Percentiles rank a stretch among this genome's conserved stretches.
phyloP scores from a whole-genome alignment of 2,329 filamentous ascomycete species.

The Ascochyta pisi region DNA sequence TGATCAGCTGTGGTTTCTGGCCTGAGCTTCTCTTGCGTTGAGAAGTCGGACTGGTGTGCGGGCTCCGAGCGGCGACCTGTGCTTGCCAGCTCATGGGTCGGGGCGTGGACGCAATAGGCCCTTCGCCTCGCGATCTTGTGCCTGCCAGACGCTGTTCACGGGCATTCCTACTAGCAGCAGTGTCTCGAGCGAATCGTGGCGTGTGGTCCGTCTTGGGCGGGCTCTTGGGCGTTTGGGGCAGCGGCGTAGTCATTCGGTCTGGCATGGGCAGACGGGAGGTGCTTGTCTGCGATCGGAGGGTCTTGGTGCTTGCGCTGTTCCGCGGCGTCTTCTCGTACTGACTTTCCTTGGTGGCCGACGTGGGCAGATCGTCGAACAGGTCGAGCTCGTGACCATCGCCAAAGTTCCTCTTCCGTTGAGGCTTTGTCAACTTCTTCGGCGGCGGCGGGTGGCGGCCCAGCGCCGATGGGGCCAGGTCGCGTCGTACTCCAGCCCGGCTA shows the following conservation, averaged over 20 bases:
- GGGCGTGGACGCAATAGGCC: slow-evolving; percentile 54
- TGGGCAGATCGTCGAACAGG: slow-evolving; percentile 92
- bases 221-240: slow-evolving; percentile 63
- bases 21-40: slow-evolving; percentile 58
- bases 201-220: slow-evolving; percentile 59
- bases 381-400: slow-evolving; percentile 94
- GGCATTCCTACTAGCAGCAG: slow-evolving; percentile 69
- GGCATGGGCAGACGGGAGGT: slow-evolving; percentile 51
- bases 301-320: slow-evolving; percentile 71
- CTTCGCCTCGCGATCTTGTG: slow-evolving; percentile 53
- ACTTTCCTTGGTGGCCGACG: slow-evolving; percentile 80
- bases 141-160: slow-evolving; percentile 65
- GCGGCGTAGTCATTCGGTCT: slow-evolving; percentile 55
- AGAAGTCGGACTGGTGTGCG: slow-evolving; percentile 58
- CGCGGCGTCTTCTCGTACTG: slow-evolving; percentile 82
- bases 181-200: slow-evolving; percentile 71
- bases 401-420: slow-evolving; percentile 59
- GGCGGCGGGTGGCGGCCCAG: slow-evolving; percentile 60
- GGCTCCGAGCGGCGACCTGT: slow-evolving; percentile 59
- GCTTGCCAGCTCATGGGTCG: slow-evolving; percentile 67
- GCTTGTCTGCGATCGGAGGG: slow-evolving; percentile 60
- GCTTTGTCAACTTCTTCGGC: slow-evolving; percentile 56
- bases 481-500: slow-evolving; percentile 52
- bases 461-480: slow-evolving; percentile 57
- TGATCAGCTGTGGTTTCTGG: slow-evolving; percentile 87